Evolutionary conservation across 805 yeast genomes (phyloP), one percentile per base, ranked within the genome.

Genomic region (Henningerozyma blattae): DNA sequence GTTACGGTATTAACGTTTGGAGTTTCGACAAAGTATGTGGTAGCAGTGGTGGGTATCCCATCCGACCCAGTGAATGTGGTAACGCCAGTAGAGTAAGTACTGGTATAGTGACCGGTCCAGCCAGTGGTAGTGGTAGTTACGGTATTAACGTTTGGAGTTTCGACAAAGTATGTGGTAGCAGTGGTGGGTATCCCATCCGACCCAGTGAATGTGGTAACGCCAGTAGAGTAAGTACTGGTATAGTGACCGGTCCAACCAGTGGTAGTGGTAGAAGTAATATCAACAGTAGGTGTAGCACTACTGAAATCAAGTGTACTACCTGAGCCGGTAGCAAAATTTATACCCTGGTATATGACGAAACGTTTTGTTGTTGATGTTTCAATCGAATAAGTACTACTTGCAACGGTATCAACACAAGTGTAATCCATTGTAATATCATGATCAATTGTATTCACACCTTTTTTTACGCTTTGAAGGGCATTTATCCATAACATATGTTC

Each of bases 401-500:
- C 45, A 10, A 39, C 24, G 5, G 60, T 55, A 20, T 48, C 45
- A 20, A 50, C 38, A 38, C 64, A 59, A 3, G 50, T 33, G 14
- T 46, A 47, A 12, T 38, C 39, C 15, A 42, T 32, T 22, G 32
- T 33, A 17, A 52, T 38, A 12, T 39, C 42, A 31, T 52, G 54
- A 17, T 36, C 36, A 17, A 49, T 33, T 4, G 47, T 45, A 25
- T 46, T 44, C 6, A 27, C 31, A 17, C 48, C 51, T 3, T 22
- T 39, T 4, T 43, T 38, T 14, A 52, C 31, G 5, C 37, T 20
- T 43, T 62, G 66, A 18, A 55, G 43, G 12, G 50, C 56, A 28
- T 62, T 54, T 14, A 58, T 39, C 47, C 51, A 52, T 5, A 61
- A 28, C 35, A 50, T 51, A 16, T 46, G 44, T 6, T 54, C 58